A percentile compares a stretch with the other conserved stretches of the same genome.
phyloP scores from a whole-genome alignment of 1,139 yeast species.

The Blastobotrys persicus region DNA sequence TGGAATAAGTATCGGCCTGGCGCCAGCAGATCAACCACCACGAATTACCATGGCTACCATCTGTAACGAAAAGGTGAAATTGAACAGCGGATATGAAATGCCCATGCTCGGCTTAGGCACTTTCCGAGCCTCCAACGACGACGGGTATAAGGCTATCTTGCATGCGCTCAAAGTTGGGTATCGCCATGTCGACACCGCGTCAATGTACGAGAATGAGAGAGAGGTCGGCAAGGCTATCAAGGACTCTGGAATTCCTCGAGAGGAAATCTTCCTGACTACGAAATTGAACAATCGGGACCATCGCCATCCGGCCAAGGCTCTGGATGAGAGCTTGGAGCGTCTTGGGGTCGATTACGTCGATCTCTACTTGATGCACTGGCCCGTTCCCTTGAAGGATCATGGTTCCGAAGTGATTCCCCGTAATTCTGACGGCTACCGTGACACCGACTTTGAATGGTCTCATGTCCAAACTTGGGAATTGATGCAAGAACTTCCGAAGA shows the following conservation, averaged over 20 bases:
- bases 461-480: constrained; percentile 57
- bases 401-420: constrained; percentile 44
- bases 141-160: constrained; percentile 36
- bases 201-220: constrained; percentile 52
- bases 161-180: constrained; percentile 44
- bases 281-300: constrained; percentile 66
- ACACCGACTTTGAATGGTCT: constrained; percentile 49
- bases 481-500: constrained; percentile 46
- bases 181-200: constrained; percentile 64
- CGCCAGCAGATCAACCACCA: too few species aligned
- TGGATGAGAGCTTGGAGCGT: constrained; percentile 55
- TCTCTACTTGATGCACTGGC: constrained; percentile 74
- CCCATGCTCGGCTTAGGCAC: constrained; percentile 60
- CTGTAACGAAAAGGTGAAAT: constrained; percentile 18
- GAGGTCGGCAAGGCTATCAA: constrained; percentile 50
- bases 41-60: neutral
- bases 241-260: constrained; percentile 43
- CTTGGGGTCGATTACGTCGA: constrained; percentile 68
- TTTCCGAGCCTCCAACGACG: constrained; percentile 48
- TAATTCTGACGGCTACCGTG: constrained; percentile 45
- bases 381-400: constrained; percentile 43
- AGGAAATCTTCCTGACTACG: constrained; percentile 70
- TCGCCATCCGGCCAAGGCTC: constrained; percentile 51
- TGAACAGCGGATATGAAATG: constrained; percentile 35
- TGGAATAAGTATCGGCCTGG: too few species aligned